Conservation (phyloP, 177 flowering plant genomes). For the Vitis hybrid region DNA sequence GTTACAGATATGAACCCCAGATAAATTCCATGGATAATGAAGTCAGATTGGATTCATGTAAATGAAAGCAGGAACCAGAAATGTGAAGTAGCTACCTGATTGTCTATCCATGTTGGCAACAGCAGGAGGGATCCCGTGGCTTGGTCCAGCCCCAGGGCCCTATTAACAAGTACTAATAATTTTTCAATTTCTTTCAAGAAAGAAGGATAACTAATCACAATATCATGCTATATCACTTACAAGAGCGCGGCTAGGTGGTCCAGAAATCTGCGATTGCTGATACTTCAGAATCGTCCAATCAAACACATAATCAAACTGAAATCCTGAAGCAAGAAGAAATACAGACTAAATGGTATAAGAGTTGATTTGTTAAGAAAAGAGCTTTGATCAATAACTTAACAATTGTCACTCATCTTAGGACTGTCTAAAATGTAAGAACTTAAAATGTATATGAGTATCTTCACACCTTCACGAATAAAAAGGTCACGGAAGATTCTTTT, state of each 20-base stretch:
- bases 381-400: no score
- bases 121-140: slow-evolving; percentile 39
- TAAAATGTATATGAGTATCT: background rate
- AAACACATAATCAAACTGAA: slow-evolving; percentile 93
- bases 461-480: slow-evolving; percentile 86
- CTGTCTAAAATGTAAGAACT: background rate
- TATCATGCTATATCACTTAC: slow-evolving; percentile 37
- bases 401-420: no score
- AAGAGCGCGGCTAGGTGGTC: slow-evolving; percentile 66
- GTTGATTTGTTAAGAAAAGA: no score
- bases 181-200: background rate
- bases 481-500: slow-evolving; percentile 89
- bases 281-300: slow-evolving; percentile 96
- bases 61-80: background rate
- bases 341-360: background rate
- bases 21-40: background rate
- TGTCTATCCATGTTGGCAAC: slow-evolving; percentile 35
- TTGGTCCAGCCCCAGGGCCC: slow-evolving; percentile 45
- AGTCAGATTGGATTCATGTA: background rate
- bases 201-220: background rate
- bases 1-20: background rate
- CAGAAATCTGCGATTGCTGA: slow-evolving; percentile 80
- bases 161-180: slow-evolving; percentile 6
- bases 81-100: slow-evolving; percentile 27
- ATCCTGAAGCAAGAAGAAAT: slow-evolving; percentile 47